Conservation (phyloP, 1,284 basidiomycete species). For the Marasmius tenuissimus region DNA sequence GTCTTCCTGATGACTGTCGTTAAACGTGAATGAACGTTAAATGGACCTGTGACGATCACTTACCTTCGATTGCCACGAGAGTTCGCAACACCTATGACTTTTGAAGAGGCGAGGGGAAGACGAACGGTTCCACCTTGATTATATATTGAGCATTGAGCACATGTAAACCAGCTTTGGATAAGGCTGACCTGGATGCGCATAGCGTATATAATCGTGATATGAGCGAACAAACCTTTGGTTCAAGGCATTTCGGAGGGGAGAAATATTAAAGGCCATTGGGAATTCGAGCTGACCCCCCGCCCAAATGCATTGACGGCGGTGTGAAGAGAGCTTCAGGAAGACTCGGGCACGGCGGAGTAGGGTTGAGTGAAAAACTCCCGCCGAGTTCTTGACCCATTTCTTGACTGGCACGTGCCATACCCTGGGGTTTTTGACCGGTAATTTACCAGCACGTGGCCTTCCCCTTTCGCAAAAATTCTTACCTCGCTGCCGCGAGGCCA, state of each 20-base stretch:
- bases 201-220: constrained; percentile 19
- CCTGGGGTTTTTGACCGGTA: no score
- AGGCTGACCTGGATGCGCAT: constrained; percentile 10
- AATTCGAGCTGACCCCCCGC: neutral
- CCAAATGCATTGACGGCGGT: constrained; percentile 8
- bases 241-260: constrained; percentile 11
- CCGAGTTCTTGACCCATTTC: no score
- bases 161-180: neutral
- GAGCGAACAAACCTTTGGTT: neutral
- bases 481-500: no score
- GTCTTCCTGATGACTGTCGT: constrained; percentile 78
- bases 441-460: no score
- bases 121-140: constrained; percentile 36
- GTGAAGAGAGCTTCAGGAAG: neutral
- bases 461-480: no score
- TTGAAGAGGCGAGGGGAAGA: constrained; percentile 45
- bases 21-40: constrained; percentile 20
- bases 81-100: constrained; percentile 72
- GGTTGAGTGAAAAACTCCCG: no score
- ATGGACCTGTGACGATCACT: constrained; percentile 13
- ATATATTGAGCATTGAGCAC: neutral
- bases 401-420: no score
- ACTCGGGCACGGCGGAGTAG: no score
- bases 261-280: constrained; percentile 32
- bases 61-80: constrained; percentile 77